Evolutionary conservation across 2,329 filamentous ascomycete genomes (phyloP).

Genomic region (Arachnopeziza araneosa): DNA sequence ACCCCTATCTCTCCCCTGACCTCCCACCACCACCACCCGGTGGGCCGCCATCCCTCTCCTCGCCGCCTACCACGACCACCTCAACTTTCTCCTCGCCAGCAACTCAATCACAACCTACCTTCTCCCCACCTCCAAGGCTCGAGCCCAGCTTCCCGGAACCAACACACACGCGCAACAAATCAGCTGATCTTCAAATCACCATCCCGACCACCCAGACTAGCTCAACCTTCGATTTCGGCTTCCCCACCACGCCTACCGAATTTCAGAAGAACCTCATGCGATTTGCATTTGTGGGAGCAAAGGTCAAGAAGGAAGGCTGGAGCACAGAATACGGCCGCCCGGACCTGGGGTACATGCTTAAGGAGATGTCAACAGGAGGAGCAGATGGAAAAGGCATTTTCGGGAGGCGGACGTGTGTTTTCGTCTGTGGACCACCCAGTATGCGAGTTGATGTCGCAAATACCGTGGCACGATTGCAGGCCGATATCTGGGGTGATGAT

Average conservation of each 20-base stretch:
- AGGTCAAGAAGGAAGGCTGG: slow-evolving; percentile 69
- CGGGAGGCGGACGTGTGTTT: slow-evolving; percentile 78
- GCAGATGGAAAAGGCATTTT: slow-evolving; percentile 62
- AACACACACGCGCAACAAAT: slow-evolving; percentile 20
- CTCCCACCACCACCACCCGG: slow-evolving; percentile 12
- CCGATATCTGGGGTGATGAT: slow-evolving; percentile 73
- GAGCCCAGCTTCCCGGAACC: slow-evolving; percentile 11
- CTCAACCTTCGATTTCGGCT: slow-evolving; percentile 65
- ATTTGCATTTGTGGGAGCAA: slow-evolving; percentile 69
- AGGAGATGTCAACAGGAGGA: slow-evolving; percentile 71
- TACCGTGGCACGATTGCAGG: slow-evolving; percentile 76
- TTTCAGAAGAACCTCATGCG: slow-evolving; percentile 88
- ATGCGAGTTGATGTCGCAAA: slow-evolving; percentile 88
- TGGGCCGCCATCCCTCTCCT: background rate
- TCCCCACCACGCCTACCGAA: slow-evolving; percentile 76
- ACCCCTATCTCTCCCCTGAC: slow-evolving; percentile 7
- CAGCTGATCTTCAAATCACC: slow-evolving; percentile 18
- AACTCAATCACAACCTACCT: slow-evolving; percentile 5
- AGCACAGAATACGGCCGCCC: slow-evolving; percentile 88
- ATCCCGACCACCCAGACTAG: slow-evolving; percentile 15
- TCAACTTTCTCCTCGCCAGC: background rate
- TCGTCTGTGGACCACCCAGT: slow-evolving; percentile 82
- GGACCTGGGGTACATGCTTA: slow-evolving; percentile 80
- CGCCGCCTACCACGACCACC: background rate
- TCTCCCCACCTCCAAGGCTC: slow-evolving; percentile 3